Percentiles rank a stretch among this genome's conserved stretches.
Conservation (phyloP, 148 eudicot genomes). For the Selenicereus undatus region DNA sequence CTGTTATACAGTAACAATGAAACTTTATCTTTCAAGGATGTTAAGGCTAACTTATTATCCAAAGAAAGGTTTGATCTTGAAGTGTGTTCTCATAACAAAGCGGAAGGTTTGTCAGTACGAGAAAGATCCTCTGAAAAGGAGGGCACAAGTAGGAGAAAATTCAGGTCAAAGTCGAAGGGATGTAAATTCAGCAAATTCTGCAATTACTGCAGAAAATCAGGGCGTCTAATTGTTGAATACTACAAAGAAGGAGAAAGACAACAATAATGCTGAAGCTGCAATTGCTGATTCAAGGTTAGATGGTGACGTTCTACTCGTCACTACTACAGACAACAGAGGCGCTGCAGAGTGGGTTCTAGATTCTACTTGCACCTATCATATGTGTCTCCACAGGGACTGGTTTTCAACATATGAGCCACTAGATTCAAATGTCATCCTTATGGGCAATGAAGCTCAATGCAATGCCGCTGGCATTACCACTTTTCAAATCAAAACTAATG, state of each 20-base stretch:
- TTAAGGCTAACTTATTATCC: background rate
- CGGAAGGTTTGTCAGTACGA: background rate
- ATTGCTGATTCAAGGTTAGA: background rate
- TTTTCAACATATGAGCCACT: too few relatives aligned
- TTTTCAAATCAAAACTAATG: slow-evolving; percentile 11
- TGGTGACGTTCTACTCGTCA: background rate
- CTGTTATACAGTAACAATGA: background rate
- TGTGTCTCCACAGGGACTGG: background rate
- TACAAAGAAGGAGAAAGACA: too few relatives aligned
- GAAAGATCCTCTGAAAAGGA: background rate
- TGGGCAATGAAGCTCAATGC: slow-evolving; percentile 19
- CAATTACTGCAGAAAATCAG: background rate
- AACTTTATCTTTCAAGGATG: background rate
- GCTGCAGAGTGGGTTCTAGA: slow-evolving; percentile 7
- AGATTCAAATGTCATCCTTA: slow-evolving; percentile 4
- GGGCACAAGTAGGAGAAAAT: too few relatives aligned
- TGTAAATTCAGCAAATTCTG: background rate
- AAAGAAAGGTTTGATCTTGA: background rate
- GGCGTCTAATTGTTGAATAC: background rate
- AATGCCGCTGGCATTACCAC: slow-evolving; percentile 11
- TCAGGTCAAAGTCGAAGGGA: background rate
- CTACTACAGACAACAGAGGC: background rate
- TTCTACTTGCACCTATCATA: slow-evolving; percentile 12
- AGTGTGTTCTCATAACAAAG: background rate
- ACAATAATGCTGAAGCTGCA: too few relatives aligned